Base-by-base conservation (phyloP, 495 filamentous ascomycete species). In the Podospora comata region DNA sequence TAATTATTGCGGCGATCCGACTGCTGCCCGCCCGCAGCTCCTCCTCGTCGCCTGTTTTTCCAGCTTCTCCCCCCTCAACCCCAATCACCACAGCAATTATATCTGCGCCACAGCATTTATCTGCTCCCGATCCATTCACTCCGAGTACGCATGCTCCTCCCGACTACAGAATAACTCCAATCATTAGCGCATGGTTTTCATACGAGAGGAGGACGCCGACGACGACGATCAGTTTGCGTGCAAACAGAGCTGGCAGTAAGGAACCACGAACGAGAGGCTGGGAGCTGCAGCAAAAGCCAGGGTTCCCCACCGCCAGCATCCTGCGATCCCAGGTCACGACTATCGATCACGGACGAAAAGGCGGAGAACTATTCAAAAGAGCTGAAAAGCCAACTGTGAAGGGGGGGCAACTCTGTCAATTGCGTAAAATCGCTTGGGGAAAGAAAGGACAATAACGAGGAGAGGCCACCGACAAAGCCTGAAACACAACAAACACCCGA, bases 31-130 rank as follows among this genome's bases (percentile, higher is more conserved):
- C 61, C 63, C 34, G 53, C 48, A 28, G 57, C 57, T 64, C 54
- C 55, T 48, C 62, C 39, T 48, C 39, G 39, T 59, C 26, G 64
- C 68, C 61, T 57, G 64, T 28, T 54, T 54, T 48, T 59, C 19
- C 23, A 27, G 16, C 27, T 61, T 27, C 23, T 72, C 58, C 26
- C 27, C 60, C 34, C 68, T 1, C 23, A 23, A 23, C 23, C 23
- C 23, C 23, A 23, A 69, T 75, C 71, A 73, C 73, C 70, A 70
- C 66, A 73, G 68, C 74, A 72, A 74, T 76, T 71, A 74, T 76
- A 61, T 16, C 39, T 48, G 39, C 39, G 39, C 39, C 39, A 48
- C 0, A 48, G 39, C 39, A 48, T 13, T 39, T 48, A 13, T 48
- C 9, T 48, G 39, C 39, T 48, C 13, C 34, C 34, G 11, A 39